Percentiles rank a stretch among this genome's conserved stretches.
Conservation (phyloP, 768 basidiomycete genomes). For the Tricholoma terreum region DNA sequence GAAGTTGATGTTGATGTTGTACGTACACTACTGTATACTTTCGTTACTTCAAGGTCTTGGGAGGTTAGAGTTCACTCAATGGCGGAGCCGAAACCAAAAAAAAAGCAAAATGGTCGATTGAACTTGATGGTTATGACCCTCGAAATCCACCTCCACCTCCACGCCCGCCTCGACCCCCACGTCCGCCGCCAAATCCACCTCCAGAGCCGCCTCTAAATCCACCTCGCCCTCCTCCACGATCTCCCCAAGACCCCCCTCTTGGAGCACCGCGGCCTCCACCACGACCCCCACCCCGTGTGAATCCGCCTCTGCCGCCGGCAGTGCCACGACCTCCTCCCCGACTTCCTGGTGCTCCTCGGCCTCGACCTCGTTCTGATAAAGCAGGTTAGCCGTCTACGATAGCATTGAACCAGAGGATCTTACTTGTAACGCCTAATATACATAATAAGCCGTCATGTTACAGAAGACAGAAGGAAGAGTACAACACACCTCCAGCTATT, state of each 20-base stretch:
- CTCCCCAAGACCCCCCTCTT: slow-evolving; percentile 34
- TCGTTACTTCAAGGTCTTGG: neutral
- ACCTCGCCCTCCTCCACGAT: slow-evolving; percentile 33
- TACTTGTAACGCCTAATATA: slow-evolving; percentile 47
- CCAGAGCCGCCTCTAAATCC: slow-evolving; percentile 17
- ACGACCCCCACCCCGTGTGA: slow-evolving; percentile 44
- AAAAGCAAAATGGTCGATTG: neutral
- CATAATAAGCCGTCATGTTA: neutral
- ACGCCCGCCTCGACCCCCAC: slow-evolving; percentile 20
- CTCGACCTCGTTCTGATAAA: slow-evolving; percentile 38
- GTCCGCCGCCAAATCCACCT: slow-evolving; percentile 20
- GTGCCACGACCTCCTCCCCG: slow-evolving; percentile 29
- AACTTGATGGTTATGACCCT: slow-evolving; percentile 36
- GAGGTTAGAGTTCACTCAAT: neutral
- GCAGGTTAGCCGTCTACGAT: slow-evolving; percentile 6
- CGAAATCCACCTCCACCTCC: slow-evolving; percentile 35
- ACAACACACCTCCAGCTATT: slow-evolving; percentile 55
- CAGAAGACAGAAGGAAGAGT: slow-evolving; percentile 9
- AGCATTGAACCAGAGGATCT: slow-evolving; percentile 19
- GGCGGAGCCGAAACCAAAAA: neutral
- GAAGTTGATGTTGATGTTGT: slow-evolving; percentile 13
- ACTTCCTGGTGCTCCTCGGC: slow-evolving; percentile 38
- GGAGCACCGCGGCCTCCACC: slow-evolving; percentile 44
- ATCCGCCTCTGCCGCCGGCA: slow-evolving; percentile 45
- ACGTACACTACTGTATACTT: neutral